Conservation (phyloP, 257 asterid genomes). For the Avicennia marina region DNA sequence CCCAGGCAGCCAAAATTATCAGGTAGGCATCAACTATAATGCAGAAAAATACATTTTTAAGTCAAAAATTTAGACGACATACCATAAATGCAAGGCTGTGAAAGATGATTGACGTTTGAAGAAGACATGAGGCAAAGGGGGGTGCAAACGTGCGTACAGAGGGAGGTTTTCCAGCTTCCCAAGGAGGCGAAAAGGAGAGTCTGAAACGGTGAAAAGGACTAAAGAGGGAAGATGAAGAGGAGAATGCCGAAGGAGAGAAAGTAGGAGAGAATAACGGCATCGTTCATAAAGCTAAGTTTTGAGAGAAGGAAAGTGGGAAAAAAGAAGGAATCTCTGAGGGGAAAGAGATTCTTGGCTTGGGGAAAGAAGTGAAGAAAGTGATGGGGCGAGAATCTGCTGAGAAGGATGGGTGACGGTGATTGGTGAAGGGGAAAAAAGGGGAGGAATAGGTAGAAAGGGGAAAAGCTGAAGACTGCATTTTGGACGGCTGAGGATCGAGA, state of each 20-base stretch:
- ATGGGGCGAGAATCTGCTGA: constrained; percentile 52
- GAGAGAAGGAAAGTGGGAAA: constrained; percentile 28
- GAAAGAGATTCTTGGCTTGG: constrained; percentile 90
- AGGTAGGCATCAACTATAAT: constrained; percentile 22
- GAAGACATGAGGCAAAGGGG: constrained; percentile 60
- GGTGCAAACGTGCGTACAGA: constrained; percentile 28
- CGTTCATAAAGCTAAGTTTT: constrained; percentile 65
- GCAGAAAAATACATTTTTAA: constrained; percentile 7
- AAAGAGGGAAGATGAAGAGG: constrained; percentile 28
- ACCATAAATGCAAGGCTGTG: constrained; percentile 91
- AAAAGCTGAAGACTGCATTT: constrained; percentile 26
- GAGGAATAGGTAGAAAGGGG: constrained; percentile 20
- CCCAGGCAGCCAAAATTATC: too few relatives aligned
- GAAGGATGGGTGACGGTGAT: constrained; percentile 14
- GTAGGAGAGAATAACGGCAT: constrained; percentile 62
- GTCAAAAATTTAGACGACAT: constrained; percentile 8
- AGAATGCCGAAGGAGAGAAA: constrained; percentile 25
- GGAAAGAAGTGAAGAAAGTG: constrained; percentile 55
- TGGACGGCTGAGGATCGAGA: constrained; percentile 48
- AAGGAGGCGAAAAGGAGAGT: constrained; percentile 40
- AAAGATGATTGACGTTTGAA: constrained; percentile 62
- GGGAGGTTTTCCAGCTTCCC: constrained; percentile 24
- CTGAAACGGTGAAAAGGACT: constrained; percentile 59
- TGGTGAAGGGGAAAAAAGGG: constrained; percentile 24
- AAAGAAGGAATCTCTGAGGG: constrained; percentile 54